Evolutionary conservation across 306 rosid species (phyloP), one percentile per base, ranked within the genome.

Genomic region (Geum urbanum): DNA sequence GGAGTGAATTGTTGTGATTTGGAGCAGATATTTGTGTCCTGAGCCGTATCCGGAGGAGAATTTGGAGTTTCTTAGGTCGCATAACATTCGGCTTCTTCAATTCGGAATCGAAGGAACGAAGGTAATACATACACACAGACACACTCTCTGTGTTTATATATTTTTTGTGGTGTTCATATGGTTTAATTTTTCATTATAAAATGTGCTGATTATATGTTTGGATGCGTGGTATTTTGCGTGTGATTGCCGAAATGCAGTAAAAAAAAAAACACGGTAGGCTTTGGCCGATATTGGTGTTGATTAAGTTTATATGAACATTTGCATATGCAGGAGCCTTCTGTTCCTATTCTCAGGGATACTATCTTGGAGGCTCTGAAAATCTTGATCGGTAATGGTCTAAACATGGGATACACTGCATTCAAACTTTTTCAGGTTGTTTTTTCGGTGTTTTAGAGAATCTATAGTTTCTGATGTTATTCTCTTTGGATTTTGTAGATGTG

Each of bases 71-170:
- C 90, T 92, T 51, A 75, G 82, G 9, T 76, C 86, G 1, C 85
- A 83, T 51, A 86, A 82, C 62, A 90, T 92, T 82, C 86, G 61
- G 15, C 90, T 92, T 52, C 78, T 88, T 62, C 98, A 92, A 75
- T 92, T 92, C 75, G 96, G 89, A 73, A 92, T 92, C 5, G 98
- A 90, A 77, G 98, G 98, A 63, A 92, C 84, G 78, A 82, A 90
- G 96, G 98, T 92, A 87, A 27, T 56, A 24, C 27, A 24, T 24
- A 24, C 27, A 24, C 27, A 24, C 27, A 24, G 27, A 24, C 27
- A 24, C 27, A 24, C 27, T 24, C 27, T 24, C 2, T 32, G 37
- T 68, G 24, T 76, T 41, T 13, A 37, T 13, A 37, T 18, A 12
- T 13, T 4, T 71, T 55, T 61, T 46, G 43, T 72, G 58, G 24